Evolutionary conservation across 2,329 filamentous ascomycete species (phyloP), one percentile per base, ranked within the genome.

Genomic region (Pseudogymnoascus verrucosus): DNA sequence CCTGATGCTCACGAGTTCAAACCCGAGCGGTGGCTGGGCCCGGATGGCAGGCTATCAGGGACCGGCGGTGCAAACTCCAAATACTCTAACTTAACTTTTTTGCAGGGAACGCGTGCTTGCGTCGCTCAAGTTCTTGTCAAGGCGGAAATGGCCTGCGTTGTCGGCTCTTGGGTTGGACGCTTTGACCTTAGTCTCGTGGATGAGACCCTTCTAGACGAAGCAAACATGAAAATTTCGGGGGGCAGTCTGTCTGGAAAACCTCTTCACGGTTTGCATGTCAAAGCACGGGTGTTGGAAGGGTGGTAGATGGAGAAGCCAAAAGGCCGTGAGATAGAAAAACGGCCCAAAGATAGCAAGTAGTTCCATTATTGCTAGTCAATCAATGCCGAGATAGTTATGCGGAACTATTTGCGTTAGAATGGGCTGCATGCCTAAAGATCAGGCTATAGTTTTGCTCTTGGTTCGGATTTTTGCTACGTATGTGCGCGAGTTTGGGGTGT

Each of bases 31-130:
- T 93, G 89, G 89, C 79, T 88, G 71, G 77, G 73, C n/a, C 74
- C 74, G 28, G 74, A 74, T 34, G 79, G 71, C 37, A 66, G 61
- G 31, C 59, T 76, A 64, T 78, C 79, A 3, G 86, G 86, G 63
- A 85, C 83, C 42, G 90, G 90, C 5, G 89, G 89, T 6, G 88
- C 90, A 1, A 79, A 81, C 12, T 90, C 82, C 68, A 93, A 93
- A 74, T 96, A 89, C 72, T 83, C 87, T 0, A 87, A 89, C 70
- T 73, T 93, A 75, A 93, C 90, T 0, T 96, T 96, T 76, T 75
- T 96, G 64, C 91, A 96, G 72, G 93, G 93, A 0, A 91, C 92
- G 1, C 79, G 92, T 61, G 89, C 88, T 71, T 96, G 93, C 72
- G 96, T 96, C 69, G 93, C 92, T 0, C 83, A 87, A 74, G 80